Conservation (phyloP, 2,329 filamentous ascomycete species). For the Diaporthe helianthi region DNA sequence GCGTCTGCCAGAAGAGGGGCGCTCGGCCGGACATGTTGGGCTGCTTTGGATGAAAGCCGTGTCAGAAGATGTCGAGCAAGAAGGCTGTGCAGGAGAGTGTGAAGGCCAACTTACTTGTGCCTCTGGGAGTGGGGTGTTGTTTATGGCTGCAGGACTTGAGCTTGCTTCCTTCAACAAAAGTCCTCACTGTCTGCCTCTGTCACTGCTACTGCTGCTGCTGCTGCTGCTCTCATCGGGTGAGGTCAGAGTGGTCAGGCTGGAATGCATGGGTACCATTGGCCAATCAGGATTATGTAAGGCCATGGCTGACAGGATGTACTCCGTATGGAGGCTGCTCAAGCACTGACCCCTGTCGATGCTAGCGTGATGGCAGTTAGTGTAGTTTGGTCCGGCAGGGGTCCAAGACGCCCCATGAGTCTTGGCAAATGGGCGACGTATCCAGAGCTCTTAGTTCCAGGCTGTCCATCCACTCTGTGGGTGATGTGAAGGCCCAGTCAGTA, state of each 20-base stretch:
- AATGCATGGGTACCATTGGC: slow-evolving; percentile 28
- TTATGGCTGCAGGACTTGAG: neutral
- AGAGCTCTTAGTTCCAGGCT: slow-evolving; percentile 35
- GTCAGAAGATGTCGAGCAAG: neutral
- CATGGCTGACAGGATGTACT: neutral
- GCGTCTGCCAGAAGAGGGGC: slow-evolving; percentile 83
- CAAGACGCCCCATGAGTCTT: slow-evolving; percentile 37
- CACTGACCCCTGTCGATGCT: slow-evolving; percentile 16
- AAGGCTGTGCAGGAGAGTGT: neutral
- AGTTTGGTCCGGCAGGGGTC: slow-evolving; percentile 26
- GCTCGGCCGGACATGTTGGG: slow-evolving; percentile 65
- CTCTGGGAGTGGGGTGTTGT: neutral
- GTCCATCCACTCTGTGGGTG: slow-evolving; percentile 26
- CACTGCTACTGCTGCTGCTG: neutral
- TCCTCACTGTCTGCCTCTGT: neutral
- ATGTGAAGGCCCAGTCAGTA: slow-evolving; percentile 24
- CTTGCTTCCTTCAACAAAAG: slow-evolving; percentile 4
- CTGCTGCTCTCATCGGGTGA: slow-evolving; percentile 19
- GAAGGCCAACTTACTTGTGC: neutral
- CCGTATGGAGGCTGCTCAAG: neutral
- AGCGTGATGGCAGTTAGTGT: neutral
- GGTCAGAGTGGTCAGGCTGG: slow-evolving; percentile 30
- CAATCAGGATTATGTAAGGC: slow-evolving; percentile 28
- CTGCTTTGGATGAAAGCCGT: slow-evolving; percentile 25
- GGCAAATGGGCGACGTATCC: slow-evolving; percentile 47